A percentile compares a stretch with the other conserved stretches of the same genome.
phyloP scores from a whole-genome alignment of 371 early-diverging fungal species.

The Basidiobolus heterosporus region DNA sequence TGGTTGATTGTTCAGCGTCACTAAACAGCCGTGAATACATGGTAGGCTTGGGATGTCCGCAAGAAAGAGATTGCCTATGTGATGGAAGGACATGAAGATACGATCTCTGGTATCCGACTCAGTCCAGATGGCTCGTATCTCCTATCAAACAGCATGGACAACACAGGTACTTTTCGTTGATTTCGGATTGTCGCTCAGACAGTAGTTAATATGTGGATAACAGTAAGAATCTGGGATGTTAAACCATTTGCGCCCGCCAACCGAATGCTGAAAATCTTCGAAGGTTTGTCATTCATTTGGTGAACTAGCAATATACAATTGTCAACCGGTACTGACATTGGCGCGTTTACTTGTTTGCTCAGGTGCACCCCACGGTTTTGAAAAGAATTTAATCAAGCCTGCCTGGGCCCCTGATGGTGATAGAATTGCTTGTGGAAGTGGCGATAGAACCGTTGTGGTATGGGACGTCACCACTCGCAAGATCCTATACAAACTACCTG shows the following conservation, averaged over 20 bases:
- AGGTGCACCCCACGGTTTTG: constrained; percentile 87
- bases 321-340: neutral
- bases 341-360: constrained; percentile 11
- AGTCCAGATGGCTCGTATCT: constrained; percentile 70
- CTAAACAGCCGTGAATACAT: neutral
- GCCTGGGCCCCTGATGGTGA: constrained; percentile 81
- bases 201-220: neutral
- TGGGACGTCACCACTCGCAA: constrained; percentile 81
- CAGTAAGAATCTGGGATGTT: constrained; percentile 85
- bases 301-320: neutral
- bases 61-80: constrained; percentile 43
- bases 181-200: neutral
- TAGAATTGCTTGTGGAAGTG: constrained; percentile 78
- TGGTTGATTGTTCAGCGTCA: no score
- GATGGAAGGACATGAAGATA: constrained; percentile 73
- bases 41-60: constrained; percentile 71
- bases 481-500: constrained; percentile 85
- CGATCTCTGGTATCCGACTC: constrained; percentile 70
- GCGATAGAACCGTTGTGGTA: constrained; percentile 83
- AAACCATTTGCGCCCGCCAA: constrained; percentile 65
- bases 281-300: constrained; percentile 20
- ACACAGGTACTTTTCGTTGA: constrained; percentile 34
- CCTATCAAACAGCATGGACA: constrained; percentile 81
- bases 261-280: constrained; percentile 45
- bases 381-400: constrained; percentile 78